Conservation (phyloP, 2,329 filamentous ascomycete species). For the Penicillium palitans region DNA sequence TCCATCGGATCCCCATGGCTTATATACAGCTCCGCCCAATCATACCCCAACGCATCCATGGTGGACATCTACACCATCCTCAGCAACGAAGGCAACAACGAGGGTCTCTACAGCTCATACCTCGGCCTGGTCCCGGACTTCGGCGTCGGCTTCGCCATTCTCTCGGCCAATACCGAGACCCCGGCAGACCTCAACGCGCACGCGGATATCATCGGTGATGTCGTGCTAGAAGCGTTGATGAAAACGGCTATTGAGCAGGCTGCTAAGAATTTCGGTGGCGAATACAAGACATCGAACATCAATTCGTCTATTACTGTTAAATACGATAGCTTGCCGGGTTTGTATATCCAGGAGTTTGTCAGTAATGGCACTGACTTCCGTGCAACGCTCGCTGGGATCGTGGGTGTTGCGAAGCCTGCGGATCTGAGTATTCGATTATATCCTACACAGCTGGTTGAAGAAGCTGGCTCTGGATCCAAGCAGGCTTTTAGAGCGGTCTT, state of each 20-base stretch:
- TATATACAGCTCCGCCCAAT: neutral
- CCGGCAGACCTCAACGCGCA: neutral
- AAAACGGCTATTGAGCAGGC: neutral
- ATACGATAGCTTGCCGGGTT: neutral
- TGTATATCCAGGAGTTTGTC: neutral
- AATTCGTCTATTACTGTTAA: neutral
- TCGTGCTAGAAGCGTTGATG: neutral
- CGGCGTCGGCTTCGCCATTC: neutral
- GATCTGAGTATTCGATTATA: neutral
- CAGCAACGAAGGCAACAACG: neutral
- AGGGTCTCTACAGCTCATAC: neutral
- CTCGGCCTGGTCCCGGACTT: neutral
- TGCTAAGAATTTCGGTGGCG: neutral
- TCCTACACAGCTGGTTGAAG: neutral
- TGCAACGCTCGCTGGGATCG: neutral
- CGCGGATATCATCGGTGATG: neutral
- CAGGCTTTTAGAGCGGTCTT: neutral
- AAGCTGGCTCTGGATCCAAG: neutral
- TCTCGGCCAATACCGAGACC: neutral
- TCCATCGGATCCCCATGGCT: neutral
- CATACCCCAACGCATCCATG: neutral
- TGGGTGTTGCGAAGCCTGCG: neutral
- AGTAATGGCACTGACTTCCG: neutral
- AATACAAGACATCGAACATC: neutral
- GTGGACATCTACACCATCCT: neutral